phyloP scores from a whole-genome alignment of 2,329 filamentous ascomycete genomes.

The Colletotrichum spaethianum region DNA sequence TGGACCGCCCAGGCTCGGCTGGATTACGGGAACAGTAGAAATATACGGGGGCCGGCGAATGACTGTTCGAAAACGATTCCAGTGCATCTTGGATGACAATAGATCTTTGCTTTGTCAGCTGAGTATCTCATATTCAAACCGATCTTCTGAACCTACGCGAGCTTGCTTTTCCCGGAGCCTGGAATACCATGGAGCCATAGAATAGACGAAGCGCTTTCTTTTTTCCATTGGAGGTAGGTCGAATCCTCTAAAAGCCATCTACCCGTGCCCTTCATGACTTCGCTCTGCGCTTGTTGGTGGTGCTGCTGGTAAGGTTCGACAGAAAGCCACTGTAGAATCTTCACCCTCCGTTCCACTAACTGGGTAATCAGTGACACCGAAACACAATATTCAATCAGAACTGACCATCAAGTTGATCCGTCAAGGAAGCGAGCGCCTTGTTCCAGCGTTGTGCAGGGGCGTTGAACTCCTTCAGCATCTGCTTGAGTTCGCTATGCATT shows the following conservation, averaged over 20 bases:
- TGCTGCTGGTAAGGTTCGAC: slow-evolving; percentile 4
- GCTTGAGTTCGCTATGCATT: not conserved
- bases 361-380: not conserved
- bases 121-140: rapidly evolving
- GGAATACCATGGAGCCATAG: slow-evolving; percentile 52
- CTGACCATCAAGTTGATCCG: not conserved
- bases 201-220: slow-evolving; percentile 49
- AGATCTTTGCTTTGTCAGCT: not conserved
- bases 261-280: slow-evolving; percentile 1
- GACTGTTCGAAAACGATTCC: not conserved
- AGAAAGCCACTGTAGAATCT: slow-evolving; percentile 6
- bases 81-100: slow-evolving; percentile 17
- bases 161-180: slow-evolving; percentile 51
- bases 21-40: slow-evolving; percentile 37
- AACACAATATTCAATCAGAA: not conserved
- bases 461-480: not conserved
- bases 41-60: slow-evolving; percentile 15
- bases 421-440: not conserved
- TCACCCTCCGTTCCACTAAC: not conserved
- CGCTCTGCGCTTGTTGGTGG: not conserved
- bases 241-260: not conserved
- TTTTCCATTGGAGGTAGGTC: not conserved
- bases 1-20: slow-evolving; percentile 27
- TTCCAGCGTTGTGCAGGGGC: not conserved
- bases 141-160: slow-evolving; percentile 5